Percentiles rank a stretch among this genome's conserved stretches.
Conservation (phyloP, 768 basidiomycete species). For the Kwoniella sp. region DNA sequence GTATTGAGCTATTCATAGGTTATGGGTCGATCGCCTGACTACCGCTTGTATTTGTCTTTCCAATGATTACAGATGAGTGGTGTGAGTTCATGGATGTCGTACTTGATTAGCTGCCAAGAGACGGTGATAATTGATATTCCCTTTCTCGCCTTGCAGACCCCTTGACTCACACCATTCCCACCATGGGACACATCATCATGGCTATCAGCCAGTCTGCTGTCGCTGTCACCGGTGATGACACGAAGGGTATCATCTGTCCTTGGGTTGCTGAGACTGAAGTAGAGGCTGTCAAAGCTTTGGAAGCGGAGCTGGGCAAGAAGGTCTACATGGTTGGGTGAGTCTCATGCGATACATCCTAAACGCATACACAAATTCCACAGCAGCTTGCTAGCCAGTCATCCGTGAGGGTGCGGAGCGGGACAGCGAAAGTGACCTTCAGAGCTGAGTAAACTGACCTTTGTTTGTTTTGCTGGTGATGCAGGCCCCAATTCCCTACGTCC, state of each 20-base stretch:
- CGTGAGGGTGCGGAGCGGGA: too few species aligned
- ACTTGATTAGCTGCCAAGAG: too few species aligned
- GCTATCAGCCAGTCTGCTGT: not conserved
- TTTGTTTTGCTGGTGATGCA: too few species aligned
- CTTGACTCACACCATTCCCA: constrained; percentile 11
- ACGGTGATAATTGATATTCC: too few species aligned
- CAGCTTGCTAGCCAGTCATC: too few species aligned
- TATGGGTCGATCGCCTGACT: not conserved
- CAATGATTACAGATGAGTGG: constrained; percentile 19
- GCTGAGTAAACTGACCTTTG: too few species aligned
- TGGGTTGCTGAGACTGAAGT: constrained; percentile 23
- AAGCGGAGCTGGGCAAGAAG: constrained; percentile 19
- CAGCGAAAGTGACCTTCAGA: too few species aligned
- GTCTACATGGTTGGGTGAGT: constrained; percentile 37
- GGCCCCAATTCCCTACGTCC: constrained; percentile 30
- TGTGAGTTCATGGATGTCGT: constrained; percentile 19
- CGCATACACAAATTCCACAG: not conserved
- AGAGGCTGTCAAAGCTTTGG: constrained; percentile 15
- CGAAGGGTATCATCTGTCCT: constrained; percentile 22
- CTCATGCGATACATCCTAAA: too few species aligned
- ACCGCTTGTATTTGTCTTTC: not conserved
- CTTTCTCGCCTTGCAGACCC: constrained; percentile 8
- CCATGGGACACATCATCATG: constrained; percentile 9
- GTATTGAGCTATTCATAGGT: too few species aligned
- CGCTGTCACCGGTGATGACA: constrained; percentile 5